These are phyloP conservation scores for Citrullus mucosospermus DNA, from an alignment of 306 rosid genomes.

Conservation along the genomic window DNA sequence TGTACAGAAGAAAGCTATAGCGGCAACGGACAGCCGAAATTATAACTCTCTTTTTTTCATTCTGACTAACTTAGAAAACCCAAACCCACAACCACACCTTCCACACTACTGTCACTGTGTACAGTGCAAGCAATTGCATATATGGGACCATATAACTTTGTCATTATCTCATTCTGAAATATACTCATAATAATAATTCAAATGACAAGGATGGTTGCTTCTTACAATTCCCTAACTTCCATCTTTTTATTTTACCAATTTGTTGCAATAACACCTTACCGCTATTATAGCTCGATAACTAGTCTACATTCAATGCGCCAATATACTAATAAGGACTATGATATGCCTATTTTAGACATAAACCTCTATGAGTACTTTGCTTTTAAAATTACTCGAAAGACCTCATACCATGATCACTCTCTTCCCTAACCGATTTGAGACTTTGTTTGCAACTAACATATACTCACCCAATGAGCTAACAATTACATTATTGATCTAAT, in stretches of 20 bases:
- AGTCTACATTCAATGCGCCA: background rate
- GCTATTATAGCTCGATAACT: background rate
- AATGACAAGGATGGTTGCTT: background rate
- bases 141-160: background rate
- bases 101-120: background rate
- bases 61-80: background rate
- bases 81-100: background rate
- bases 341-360: too few species aligned
- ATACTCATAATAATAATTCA: background rate
- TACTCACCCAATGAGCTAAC: too few species aligned
- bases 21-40: background rate
- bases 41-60: background rate
- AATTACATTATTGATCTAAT: too few species aligned
- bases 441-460: too few species aligned
- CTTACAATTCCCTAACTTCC: background rate
- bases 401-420: too few species aligned
- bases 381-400: too few species aligned
- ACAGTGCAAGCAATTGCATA: too few species aligned
- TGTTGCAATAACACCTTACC: background rate
- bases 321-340: too few species aligned
- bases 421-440: too few species aligned
- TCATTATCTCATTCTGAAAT: background rate
- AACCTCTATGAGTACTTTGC: too few species aligned
- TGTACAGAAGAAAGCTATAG: background rate
- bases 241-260: background rate